A percentile compares a stretch with the other conserved stretches of the same genome.
These are phyloP conservation scores for Trichosanthes truncata DNA, from an alignment of 306 rosid species.

Conservation along the genomic window DNA sequence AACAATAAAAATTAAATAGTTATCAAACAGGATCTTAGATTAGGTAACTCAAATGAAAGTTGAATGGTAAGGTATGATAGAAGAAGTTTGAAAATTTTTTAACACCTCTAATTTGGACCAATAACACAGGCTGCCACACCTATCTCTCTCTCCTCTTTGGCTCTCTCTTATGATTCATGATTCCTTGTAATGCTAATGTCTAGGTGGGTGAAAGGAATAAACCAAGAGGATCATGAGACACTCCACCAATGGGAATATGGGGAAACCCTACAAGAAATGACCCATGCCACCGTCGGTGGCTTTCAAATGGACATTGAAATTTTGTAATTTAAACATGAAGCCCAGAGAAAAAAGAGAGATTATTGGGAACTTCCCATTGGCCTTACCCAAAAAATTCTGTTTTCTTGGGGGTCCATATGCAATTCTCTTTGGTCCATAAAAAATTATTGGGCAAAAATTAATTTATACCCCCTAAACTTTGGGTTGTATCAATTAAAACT, in stretches of 20 bases:
- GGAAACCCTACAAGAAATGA: not conserved
- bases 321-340: not conserved
- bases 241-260: not conserved
- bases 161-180: too few species aligned
- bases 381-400: not conserved
- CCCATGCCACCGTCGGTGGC: not conserved
- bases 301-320: not conserved
- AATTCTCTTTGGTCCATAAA: not conserved
- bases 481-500: too few species aligned
- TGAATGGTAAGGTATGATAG: too few species aligned
- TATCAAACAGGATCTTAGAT: too few species aligned
- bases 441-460: not conserved
- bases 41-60: too few species aligned
- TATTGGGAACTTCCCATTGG: not conserved
- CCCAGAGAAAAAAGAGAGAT: not conserved
- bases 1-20: too few species aligned
- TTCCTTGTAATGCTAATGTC: too few species aligned
- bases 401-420: not conserved
- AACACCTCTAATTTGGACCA: too few species aligned
- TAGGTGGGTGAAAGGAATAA: not conserved
- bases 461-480: too few species aligned
- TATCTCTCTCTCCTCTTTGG: too few species aligned
- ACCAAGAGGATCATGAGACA: conserved; percentile 1
- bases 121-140: too few species aligned
- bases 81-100: too few species aligned